phyloP scores from a whole-genome alignment of 768 basidiomycete species.

The Kwoniella pini region DNA sequence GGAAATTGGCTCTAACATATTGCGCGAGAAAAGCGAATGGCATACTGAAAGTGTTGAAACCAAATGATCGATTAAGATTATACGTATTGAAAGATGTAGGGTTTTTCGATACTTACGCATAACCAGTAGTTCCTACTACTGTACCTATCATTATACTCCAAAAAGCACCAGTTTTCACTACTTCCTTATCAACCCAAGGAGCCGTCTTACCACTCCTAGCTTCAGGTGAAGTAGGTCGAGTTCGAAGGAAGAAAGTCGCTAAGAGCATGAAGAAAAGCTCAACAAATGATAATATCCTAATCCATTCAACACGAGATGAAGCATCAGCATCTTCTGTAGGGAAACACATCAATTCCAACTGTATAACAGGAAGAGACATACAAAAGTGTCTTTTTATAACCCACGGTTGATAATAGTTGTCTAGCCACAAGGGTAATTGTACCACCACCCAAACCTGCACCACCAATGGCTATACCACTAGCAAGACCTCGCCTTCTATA shows the following conservation, averaged over 20 bases:
- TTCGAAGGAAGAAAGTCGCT: slow-evolving; percentile 27
- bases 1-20: slow-evolving; percentile 4
- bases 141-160: slow-evolving; percentile 31
- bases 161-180: slow-evolving; percentile 26
- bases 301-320: too few relatives aligned
- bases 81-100: background rate
- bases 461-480: slow-evolving; percentile 43
- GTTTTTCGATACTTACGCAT: slow-evolving; percentile 14
- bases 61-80: background rate
- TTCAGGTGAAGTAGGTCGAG: slow-evolving; percentile 36
- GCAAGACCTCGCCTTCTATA: slow-evolving; percentile 40
- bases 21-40: slow-evolving; percentile 13
- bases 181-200: slow-evolving; percentile 30
- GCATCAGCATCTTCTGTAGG: too few relatives aligned
- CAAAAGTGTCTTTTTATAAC: slow-evolving; percentile 43
- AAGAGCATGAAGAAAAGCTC: slow-evolving; percentile 20
- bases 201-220: slow-evolving; percentile 25
- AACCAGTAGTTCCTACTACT: slow-evolving; percentile 31
- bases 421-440: slow-evolving; percentile 32
- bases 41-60: too few relatives aligned
- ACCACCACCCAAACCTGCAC: slow-evolving; percentile 46
- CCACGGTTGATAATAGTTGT: slow-evolving; percentile 31
- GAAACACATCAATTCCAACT: background rate
- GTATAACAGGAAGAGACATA: too few relatives aligned
- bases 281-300: slow-evolving; percentile 38